Evolutionary conservation across 2,329 filamentous ascomycete genomes (phyloP).

Genomic region (Fusarium sp.): DNA sequence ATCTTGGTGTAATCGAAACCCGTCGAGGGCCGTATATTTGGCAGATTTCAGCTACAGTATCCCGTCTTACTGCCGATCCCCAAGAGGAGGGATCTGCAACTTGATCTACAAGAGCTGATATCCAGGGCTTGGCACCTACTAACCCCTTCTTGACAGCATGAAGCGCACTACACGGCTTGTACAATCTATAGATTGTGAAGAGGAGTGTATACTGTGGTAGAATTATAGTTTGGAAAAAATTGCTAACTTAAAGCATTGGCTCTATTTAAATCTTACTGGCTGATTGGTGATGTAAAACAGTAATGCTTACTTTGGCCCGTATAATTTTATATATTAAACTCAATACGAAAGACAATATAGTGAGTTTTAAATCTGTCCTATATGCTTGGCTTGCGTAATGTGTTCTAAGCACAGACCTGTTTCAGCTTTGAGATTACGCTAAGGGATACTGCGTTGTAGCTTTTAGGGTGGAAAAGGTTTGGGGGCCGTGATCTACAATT

Average conservation of each 20-base stretch:
- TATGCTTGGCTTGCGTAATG: neutral
- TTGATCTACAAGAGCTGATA: neutral
- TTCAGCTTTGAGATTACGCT: neutral
- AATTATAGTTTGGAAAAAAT: neutral
- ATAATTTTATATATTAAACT: no score
- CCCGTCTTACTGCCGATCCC: neutral
- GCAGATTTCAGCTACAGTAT: neutral
- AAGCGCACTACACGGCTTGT: neutral
- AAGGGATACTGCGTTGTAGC: neutral
- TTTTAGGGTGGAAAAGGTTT: neutral
- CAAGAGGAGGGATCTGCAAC: neutral
- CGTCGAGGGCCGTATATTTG: neutral
- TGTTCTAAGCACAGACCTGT: neutral
- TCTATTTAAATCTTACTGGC: no score
- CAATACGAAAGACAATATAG: no score
- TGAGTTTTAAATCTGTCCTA: no score
- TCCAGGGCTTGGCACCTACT: neutral
- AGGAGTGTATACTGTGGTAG: neutral
- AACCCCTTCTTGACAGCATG: neutral
- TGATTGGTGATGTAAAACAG: no score
- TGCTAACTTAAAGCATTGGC: accelerated
- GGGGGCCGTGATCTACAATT: neutral
- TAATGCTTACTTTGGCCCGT: no score
- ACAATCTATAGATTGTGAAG: no score
- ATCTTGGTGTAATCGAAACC: neutral